Conservation (phyloP, 805 yeast genomes). For the Priceomyces castillae region DNA sequence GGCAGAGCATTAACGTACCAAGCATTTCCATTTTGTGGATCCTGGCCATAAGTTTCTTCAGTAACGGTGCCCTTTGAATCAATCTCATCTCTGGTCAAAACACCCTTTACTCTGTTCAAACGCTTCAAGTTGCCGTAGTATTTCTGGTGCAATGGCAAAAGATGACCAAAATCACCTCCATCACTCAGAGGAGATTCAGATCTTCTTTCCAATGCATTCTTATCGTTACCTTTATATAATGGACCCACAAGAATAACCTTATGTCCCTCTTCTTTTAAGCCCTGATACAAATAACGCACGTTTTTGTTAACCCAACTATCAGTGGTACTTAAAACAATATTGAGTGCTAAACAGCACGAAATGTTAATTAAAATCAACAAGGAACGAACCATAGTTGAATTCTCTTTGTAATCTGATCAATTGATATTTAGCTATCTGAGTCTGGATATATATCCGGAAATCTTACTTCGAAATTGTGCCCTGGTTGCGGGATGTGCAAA, state of each 20-base stretch:
- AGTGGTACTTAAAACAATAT: slow-evolving; percentile 29
- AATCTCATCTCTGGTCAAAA: slow-evolving; percentile 3
- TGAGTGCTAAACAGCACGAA: slow-evolving; percentile 14
- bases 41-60: slow-evolving; percentile 28
- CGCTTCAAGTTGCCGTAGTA: slow-evolving; percentile 21
- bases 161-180: slow-evolving; percentile 37
- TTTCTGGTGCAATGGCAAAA: slow-evolving; percentile 28
- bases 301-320: slow-evolving; percentile 41
- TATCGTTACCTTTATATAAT: slow-evolving; percentile 12
- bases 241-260: slow-evolving; percentile 33
- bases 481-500: too few relatives aligned
- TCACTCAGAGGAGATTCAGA: slow-evolving; percentile 7
- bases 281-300: slow-evolving; percentile 25
- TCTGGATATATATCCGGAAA: too few relatives aligned
- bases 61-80: slow-evolving; percentile 8
- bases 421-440: too few relatives aligned
- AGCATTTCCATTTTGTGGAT: slow-evolving; percentile 27
- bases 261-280: slow-evolving; percentile 29
- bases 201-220: slow-evolving; percentile 2
- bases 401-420: too few relatives aligned
- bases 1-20: slow-evolving; percentile 36
- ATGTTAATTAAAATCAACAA: background rate
- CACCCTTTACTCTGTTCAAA: slow-evolving; percentile 8
- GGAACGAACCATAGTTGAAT: background rate
- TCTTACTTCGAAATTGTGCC: too few relatives aligned